Evolutionary conservation across 2,329 filamentous ascomycete genomes (phyloP).

Genomic region (Fusarium sp.): DNA sequence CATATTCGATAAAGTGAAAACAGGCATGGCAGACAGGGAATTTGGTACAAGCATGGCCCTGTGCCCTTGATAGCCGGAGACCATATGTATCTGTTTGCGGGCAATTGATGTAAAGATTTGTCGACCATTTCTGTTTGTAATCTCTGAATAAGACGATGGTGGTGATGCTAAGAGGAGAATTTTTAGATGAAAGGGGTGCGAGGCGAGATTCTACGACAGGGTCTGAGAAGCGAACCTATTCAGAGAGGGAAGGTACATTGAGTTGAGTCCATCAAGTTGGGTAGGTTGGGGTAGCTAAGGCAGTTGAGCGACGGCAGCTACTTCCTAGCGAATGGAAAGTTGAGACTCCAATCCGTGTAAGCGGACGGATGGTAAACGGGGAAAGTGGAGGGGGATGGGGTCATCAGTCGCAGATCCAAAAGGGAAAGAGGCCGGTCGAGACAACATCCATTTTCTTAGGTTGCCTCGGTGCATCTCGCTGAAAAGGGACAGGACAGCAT

Average conservation of each 20-base stretch:
- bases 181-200: slow-evolving; percentile 21
- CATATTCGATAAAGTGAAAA: slow-evolving; percentile 18
- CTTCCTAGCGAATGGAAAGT: slow-evolving; percentile 7
- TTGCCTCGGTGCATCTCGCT: slow-evolving; percentile 43
- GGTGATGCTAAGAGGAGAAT: neutral
- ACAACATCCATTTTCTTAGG: slow-evolving; percentile 31
- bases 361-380: slow-evolving; percentile 14
- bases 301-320: neutral
- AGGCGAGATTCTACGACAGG: slow-evolving; percentile 30
- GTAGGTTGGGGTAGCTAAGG: neutral
- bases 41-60: slow-evolving; percentile 12
- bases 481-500: slow-evolving; percentile 35
- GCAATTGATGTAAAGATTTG: slow-evolving; percentile 1
- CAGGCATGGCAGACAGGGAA: slow-evolving; percentile 15
- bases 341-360: slow-evolving; percentile 20
- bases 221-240: slow-evolving; percentile 12
- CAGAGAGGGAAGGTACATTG: slow-evolving; percentile 24
- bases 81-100: slow-evolving; percentile 38
- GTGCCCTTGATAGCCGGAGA: slow-evolving; percentile 27
- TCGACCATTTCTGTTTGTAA: slow-evolving; percentile 18
- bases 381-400: slow-evolving; percentile 23
- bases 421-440: slow-evolving; percentile 43
- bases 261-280: neutral
- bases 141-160: neutral
- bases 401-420: slow-evolving; percentile 42